A percentile compares a stretch with the other conserved stretches of the same genome.
phyloP scores from a whole-genome alignment of 192 early-diverging fungal species.

The Gaertneriomyces sp. region DNA sequence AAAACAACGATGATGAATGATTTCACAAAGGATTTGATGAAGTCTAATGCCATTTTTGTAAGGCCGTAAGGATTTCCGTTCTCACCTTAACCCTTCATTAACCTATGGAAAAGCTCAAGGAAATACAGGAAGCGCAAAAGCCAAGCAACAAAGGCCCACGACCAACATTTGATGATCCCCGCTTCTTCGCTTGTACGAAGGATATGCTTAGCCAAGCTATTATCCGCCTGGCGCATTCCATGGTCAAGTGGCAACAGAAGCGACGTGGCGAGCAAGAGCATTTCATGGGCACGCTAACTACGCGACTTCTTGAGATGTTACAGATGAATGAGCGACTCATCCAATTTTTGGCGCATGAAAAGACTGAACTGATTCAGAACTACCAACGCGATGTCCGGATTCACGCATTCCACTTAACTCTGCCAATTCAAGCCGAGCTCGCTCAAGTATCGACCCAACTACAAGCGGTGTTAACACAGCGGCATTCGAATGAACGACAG shows the following conservation, averaged over 20 bases:
- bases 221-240: constrained; percentile 33
- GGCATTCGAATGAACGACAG: constrained; percentile 45
- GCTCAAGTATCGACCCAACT: constrained; percentile 47
- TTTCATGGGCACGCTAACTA: constrained; percentile 34
- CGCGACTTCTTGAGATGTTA: constrained; percentile 41
- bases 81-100: constrained; percentile 4
- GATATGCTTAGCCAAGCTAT: constrained; percentile 35
- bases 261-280: constrained; percentile 44
- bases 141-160: constrained; percentile 8
- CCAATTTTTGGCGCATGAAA: constrained; percentile 39
- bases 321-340: constrained; percentile 42
- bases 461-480: constrained; percentile 42
- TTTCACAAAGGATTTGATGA: constrained; percentile 46
- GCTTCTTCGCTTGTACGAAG: constrained; percentile 48
- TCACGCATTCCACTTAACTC: constrained; percentile 24
- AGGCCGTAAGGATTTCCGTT: constrained; percentile 13
- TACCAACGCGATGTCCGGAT: constrained; percentile 45
- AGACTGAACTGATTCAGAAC: constrained; percentile 44
- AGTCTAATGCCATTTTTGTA: constrained; percentile 38
- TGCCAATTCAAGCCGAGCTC: constrained; percentile 39
- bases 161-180: constrained; percentile 28
- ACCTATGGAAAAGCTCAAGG: constrained; percentile 26
- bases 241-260: constrained; percentile 47
- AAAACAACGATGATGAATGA: constrained; percentile 43
- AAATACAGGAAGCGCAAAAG: constrained; percentile 20